phyloP scores from a whole-genome alignment of 306 rosid genomes.

The Benincasa hispida region DNA sequence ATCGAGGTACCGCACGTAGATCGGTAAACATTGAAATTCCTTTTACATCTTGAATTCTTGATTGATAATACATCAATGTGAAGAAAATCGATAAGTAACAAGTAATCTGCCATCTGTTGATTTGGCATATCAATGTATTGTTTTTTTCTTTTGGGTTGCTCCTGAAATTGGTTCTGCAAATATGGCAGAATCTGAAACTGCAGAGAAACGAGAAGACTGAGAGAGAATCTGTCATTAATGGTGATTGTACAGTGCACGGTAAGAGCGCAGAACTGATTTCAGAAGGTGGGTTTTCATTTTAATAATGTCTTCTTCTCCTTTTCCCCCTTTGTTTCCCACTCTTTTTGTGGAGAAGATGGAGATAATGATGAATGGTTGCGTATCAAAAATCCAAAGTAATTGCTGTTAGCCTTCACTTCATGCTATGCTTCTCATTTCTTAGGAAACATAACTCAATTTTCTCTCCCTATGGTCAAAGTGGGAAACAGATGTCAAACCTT shows the following conservation, averaged over 20 bases:
- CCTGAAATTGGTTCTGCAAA: neutral
- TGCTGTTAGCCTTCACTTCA: neutral
- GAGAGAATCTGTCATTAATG: neutral
- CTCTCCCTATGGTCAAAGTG: neutral
- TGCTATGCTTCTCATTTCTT: neutral
- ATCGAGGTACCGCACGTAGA: slow-evolving; percentile 7
- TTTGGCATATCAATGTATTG: neutral
- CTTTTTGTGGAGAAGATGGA: neutral
- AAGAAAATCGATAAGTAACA: neutral
- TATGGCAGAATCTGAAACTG: neutral
- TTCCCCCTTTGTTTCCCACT: neutral
- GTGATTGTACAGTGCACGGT: neutral
- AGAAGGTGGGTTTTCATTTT: neutral
- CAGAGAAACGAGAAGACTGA: neutral
- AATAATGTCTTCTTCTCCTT: neutral
- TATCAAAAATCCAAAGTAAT: neutral
- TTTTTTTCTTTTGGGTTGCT: neutral
- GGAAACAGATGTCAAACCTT: neutral
- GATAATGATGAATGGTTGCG: neutral
- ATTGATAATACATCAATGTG: neutral
- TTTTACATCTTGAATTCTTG: neutral
- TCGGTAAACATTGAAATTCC: neutral
- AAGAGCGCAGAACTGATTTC: neutral
- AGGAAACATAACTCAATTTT: neutral
- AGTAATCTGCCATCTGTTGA: neutral